Conservation (phyloP, 208 protist genomes). For the Novymonas esmeraldas region DNA sequence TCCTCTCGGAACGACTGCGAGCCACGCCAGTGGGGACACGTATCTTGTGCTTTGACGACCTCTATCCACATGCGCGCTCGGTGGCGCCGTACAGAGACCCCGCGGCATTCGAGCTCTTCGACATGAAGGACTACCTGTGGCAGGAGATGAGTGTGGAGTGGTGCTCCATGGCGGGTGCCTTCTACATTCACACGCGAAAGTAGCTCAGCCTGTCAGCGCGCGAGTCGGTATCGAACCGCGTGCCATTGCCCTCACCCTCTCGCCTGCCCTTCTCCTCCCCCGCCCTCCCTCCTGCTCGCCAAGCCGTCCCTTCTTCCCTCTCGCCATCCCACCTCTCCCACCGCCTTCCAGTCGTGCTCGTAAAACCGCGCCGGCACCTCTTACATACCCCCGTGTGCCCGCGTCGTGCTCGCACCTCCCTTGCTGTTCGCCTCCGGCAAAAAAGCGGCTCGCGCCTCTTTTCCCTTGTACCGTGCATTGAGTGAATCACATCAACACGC, state of each 20-base stretch:
- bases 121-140: constrained; percentile 82
- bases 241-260: constrained; percentile 1
- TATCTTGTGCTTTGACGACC: constrained; percentile 80
- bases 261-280: background rate
- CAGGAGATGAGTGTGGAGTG: constrained; percentile 77
- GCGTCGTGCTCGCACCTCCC: no score
- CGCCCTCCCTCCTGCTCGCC: background rate
- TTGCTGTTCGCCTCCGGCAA: no score
- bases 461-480: background rate
- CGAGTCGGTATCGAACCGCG: constrained; percentile 15
- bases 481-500: background rate
- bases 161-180: constrained; percentile 59
- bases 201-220: constrained; percentile 3
- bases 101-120: constrained; percentile 74
- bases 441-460: no score
- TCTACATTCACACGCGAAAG: constrained; percentile 62
- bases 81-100: constrained; percentile 69
- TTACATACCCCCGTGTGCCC: no score
- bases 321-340: background rate
- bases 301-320: background rate
- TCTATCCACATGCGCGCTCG: constrained; percentile 74
- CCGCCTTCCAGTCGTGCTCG: no score
- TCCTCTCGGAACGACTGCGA: constrained; percentile 73
- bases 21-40: constrained; percentile 49
- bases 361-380: no score